Base-by-base conservation (phyloP, 2,329 filamentous ascomycete genomes). In the Botrytis aclada region DNA sequence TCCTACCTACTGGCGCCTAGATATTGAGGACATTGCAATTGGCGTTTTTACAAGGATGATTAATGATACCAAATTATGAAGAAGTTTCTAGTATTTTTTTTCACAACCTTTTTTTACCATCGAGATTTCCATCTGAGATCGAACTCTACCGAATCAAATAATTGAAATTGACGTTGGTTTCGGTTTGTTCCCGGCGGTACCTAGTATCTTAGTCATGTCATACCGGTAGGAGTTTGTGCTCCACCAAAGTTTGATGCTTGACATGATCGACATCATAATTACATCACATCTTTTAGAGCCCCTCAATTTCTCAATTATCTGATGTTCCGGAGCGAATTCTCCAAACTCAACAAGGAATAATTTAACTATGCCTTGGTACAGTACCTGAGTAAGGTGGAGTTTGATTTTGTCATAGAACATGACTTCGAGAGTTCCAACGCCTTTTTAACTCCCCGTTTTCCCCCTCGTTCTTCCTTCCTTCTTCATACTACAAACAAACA, bases 41-140 rank as follows among this genome's bases (percentile, higher is more conserved):
- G 78, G 76, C 75, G 77, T 78, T 73, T 56, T 62, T 74, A 63
- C 73, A 72, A 37, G 74, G 64, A 78, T 75, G 74, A 79, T 74
- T 77, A 75, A 79, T 75, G 79, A 80, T 80, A 80, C 78, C 79
- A 79, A 29, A 67, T 71, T n/a, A 61, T 39, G 63, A 72, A 72
- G 63, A 69, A 70, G 29, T 47, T 69, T 62, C 54, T 62, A 58
- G 22, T 39, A 16, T 20, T 47, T 64, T 65, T n/a, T 71, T 22
- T 32, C 16, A 20, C 8, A 34, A 22, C 18, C 16, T 25, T 34
- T 47, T 54, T 66, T 45, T 65, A 41, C n/a, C 16, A 66, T 66
- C 43, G 29, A 29, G 22, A 25, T 51, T 66, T 39, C n/a, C 45
- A 67, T 54, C 45, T 29, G 64, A 39, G 64, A 67, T 54, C 32